Evolutionary conservation across 2,329 filamentous ascomycete species (phyloP).

Genomic region (Peltaster fructicola): DNA sequence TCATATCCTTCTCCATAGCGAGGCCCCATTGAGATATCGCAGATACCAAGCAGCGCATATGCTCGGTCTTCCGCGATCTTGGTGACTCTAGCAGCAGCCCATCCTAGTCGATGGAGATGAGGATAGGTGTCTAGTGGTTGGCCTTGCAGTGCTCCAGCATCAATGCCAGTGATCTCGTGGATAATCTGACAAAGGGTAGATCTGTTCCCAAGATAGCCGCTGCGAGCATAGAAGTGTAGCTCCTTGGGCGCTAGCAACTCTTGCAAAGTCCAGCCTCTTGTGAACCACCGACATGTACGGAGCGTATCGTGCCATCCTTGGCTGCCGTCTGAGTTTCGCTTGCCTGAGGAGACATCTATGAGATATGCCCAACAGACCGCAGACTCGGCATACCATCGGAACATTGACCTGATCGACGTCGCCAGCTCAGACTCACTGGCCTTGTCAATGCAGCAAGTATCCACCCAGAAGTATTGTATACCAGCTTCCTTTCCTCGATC

Average conservation of each 20-base stretch:
- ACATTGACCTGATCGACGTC: constrained; percentile 10
- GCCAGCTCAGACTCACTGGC: constrained; percentile 6
- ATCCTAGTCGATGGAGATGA: no score
- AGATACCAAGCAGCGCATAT: constrained; percentile 29
- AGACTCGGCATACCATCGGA: constrained; percentile 7
- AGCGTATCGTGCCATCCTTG: constrained; percentile 1
- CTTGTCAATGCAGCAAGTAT: constrained; percentile 12
- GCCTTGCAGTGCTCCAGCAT: constrained; percentile 3
- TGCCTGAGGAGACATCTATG: constrained; percentile 5
- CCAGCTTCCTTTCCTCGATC: constrained; percentile 1
- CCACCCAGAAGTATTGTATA: constrained; percentile 8
- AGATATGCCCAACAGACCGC: constrained; percentile 8
- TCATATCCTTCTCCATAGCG: constrained; percentile 22
- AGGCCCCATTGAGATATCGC: constrained; percentile 26
- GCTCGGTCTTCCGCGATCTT: constrained; percentile 23
- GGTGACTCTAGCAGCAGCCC: constrained; percentile 4
- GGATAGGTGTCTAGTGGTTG: no score
- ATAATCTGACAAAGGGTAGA: constrained; percentile 1
- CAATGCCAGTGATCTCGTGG: constrained; percentile 4
- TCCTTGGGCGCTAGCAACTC: constrained; percentile 6
- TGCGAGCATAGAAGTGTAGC: constrained; percentile 4
- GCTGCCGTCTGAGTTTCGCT: constrained; percentile 1
- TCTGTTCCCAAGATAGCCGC: constrained; percentile 4
- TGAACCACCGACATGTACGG: constrained; percentile 7
- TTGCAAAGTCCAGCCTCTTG: constrained; percentile 9